These are phyloP conservation scores for Thraustotheca clavata DNA, from an alignment of 352 stramenopile genomes.

Conservation along the genomic window DNA sequence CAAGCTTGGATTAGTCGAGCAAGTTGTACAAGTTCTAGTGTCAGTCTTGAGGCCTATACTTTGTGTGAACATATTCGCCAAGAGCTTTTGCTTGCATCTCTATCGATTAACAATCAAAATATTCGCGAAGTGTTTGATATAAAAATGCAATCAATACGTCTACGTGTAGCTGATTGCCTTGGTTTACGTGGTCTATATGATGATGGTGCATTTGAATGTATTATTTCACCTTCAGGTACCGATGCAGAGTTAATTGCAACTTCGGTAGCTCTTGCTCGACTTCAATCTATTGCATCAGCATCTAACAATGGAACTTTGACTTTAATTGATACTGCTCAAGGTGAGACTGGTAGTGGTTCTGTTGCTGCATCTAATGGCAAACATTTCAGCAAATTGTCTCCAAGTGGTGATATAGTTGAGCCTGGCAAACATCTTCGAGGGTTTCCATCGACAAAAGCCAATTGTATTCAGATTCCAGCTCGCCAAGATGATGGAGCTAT, in stretches of 20 bases:
- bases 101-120: slow-evolving; percentile 76
- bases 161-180: slow-evolving; percentile 48
- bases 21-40: slow-evolving; percentile 81
- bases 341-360: slow-evolving; percentile 78
- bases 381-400: slow-evolving; percentile 77
- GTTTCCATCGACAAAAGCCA: slow-evolving; percentile 51
- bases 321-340: slow-evolving; percentile 72
- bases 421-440: slow-evolving; percentile 40
- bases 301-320: slow-evolving; percentile 25
- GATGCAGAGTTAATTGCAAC: slow-evolving; percentile 81
- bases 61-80: slow-evolving; percentile 57
- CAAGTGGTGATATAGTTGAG: slow-evolving; percentile 43
- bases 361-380: slow-evolving; percentile 57
- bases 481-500: slow-evolving; percentile 48
- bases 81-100: slow-evolving; percentile 63
- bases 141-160: slow-evolving; percentile 53
- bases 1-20: slow-evolving; percentile 55
- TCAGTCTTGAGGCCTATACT: slow-evolving; percentile 53
- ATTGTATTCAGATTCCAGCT: slow-evolving; percentile 50
- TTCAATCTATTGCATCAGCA: slow-evolving; percentile 37
- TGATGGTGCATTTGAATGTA: slow-evolving; percentile 39
- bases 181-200: slow-evolving; percentile 44
- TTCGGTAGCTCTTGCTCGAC: slow-evolving; percentile 48
- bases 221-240: slow-evolving; percentile 77
- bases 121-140: slow-evolving; percentile 50